Evolutionary conservation across 1,284 basidiomycete species (phyloP).

Genomic region (Apiotrichum gamsii): DNA sequence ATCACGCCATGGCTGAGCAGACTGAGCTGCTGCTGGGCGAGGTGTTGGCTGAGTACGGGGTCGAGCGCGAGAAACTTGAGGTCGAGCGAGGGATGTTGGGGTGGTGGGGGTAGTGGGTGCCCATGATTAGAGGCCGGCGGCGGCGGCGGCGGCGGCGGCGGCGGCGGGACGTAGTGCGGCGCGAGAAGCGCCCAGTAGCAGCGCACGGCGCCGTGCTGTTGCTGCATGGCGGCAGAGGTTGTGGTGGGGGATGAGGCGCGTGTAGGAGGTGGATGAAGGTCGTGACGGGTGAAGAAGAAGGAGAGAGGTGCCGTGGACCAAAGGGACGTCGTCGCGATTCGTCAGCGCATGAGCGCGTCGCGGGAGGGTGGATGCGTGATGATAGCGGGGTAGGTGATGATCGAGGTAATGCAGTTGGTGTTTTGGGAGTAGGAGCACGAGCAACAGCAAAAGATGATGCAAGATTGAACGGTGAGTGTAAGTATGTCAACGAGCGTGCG

Average conservation of each 20-base stretch:
- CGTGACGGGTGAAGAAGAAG: neutral
- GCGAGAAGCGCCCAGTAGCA: conserved; percentile 44
- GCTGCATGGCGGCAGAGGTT: neutral
- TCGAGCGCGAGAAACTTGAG: conserved; percentile 83
- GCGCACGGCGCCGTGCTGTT: conserved; percentile 37
- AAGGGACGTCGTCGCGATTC: neutral
- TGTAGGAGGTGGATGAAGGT: neutral
- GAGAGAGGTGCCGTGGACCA: neutral
- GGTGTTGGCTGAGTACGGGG: conserved; percentile 71
- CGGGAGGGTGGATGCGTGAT: neutral
- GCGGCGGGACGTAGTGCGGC: conserved; percentile 19
- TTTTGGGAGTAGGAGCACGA: too few relatives aligned
- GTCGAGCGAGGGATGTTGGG: conserved; percentile 48
- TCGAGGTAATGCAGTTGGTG: too few relatives aligned
- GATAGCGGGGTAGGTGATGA: too few relatives aligned
- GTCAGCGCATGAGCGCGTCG: too few relatives aligned
- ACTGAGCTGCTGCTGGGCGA: conserved; percentile 61
- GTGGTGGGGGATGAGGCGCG: neutral
- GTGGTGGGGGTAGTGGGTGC: too few relatives aligned
- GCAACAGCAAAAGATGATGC: too few relatives aligned
- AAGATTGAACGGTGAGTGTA: too few relatives aligned
- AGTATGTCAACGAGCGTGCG: too few relatives aligned
- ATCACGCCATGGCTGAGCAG: conserved; percentile 73
- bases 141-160: conserved; percentile 3
- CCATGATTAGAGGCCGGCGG: too few relatives aligned